Conservation (phyloP, 2,329 filamentous ascomycete species). For the Colletotrichum paranaense region DNA sequence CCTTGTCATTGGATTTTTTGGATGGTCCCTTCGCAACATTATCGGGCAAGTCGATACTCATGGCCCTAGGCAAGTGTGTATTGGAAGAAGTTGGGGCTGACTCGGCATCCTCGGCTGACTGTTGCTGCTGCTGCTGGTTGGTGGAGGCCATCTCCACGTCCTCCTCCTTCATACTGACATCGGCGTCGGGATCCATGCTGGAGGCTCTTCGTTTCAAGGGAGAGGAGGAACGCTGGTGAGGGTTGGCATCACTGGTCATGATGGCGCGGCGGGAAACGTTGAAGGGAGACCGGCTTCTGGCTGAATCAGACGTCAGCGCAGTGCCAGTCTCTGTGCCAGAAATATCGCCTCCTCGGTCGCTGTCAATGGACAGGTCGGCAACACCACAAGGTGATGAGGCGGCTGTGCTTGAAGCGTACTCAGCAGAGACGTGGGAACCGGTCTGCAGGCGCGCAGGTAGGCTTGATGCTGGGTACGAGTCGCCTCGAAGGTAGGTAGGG, state of each 20-base stretch:
- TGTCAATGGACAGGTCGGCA: slow-evolving; percentile 67
- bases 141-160: slow-evolving; percentile 30
- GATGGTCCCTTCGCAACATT: slow-evolving; percentile 27
- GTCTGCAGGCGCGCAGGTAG: slow-evolving; percentile 64
- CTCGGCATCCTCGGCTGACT: slow-evolving; percentile 17
- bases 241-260: slow-evolving; percentile 70
- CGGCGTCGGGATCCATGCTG: slow-evolving; percentile 66
- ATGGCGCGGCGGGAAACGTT: slow-evolving; percentile 63
- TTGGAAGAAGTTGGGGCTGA: slow-evolving; percentile 16
- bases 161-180: slow-evolving; percentile 44
- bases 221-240: slow-evolving; percentile 71
- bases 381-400: slow-evolving; percentile 70
- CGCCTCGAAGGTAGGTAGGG: slow-evolving; percentile 42
- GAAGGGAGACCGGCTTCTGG: slow-evolving; percentile 65
- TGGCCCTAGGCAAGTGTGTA: slow-evolving; percentile 48
- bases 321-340: slow-evolving; percentile 54
- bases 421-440: slow-evolving; percentile 54
- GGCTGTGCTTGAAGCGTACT: slow-evolving; percentile 62
- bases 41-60: slow-evolving; percentile 54
- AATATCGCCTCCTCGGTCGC: slow-evolving; percentile 61
- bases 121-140: background rate
- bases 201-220: slow-evolving; percentile 73
- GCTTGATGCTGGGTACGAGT: slow-evolving; percentile 57
- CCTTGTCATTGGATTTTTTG: slow-evolving; percentile 4
- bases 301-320: slow-evolving; percentile 46